A percentile compares a stretch with the other conserved stretches of the same genome.
Evolutionary conservation across 2,329 filamentous ascomycete species (phyloP).

Genomic region (Chrysoporthe cubensis): DNA sequence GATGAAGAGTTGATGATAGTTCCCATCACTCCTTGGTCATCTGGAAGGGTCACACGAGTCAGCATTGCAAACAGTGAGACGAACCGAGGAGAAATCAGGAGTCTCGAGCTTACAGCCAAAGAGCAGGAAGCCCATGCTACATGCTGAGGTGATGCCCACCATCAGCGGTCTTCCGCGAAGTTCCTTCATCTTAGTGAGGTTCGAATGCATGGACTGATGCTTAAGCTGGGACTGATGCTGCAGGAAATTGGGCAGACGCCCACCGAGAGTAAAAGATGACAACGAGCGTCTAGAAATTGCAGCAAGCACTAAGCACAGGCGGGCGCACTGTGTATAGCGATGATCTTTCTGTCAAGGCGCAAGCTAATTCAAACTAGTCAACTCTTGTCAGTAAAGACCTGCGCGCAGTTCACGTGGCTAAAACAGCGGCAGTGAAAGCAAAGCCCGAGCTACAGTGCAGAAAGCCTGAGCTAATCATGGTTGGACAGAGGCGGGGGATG

Average conservation of each 20-base stretch:
- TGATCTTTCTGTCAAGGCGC: background rate
- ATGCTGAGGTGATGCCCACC: constrained; percentile 19
- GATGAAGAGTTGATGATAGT: constrained; percentile 13
- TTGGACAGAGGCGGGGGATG: background rate
- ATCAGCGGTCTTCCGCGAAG: constrained; percentile 17
- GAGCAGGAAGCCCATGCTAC: constrained; percentile 22
- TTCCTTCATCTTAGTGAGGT: constrained; percentile 13
- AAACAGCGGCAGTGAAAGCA: background rate
- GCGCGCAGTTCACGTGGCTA: background rate
- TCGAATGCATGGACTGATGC: background rate
- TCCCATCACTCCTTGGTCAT: constrained; percentile 25
- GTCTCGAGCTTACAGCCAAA: constrained; percentile 18
- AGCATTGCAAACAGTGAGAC: background rate
- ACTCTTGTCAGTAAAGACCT: too few species aligned
- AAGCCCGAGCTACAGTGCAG: background rate
- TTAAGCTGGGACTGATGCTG: too few species aligned
- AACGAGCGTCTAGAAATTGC: background rate
- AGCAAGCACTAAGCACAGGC: background rate
- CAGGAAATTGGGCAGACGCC: too few species aligned
- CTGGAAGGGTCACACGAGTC: background rate
- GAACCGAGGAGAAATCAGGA: background rate
- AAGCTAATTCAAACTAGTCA: background rate
- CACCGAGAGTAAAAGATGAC: background rate
- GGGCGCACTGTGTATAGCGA: too few species aligned
- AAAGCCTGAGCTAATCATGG: background rate